These are phyloP conservation scores for Suillus discolor DNA, from an alignment of 768 basidiomycete genomes.

Conservation along the genomic window DNA sequence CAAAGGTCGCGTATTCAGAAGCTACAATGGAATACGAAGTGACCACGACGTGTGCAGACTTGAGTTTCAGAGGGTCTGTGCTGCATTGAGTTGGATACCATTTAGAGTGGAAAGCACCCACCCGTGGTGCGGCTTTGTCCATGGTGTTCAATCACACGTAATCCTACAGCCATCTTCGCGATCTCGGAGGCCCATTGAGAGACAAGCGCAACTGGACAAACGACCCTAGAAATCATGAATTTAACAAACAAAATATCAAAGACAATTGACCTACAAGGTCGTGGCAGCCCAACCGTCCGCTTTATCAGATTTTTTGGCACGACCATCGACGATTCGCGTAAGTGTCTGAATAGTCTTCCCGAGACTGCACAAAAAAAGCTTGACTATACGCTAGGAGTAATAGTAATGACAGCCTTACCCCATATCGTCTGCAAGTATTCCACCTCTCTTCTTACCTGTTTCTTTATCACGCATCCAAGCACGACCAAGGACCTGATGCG, in stretches of 20 bases:
- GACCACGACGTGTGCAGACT: slow-evolving; percentile 69
- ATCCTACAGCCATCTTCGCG: slow-evolving; percentile 61
- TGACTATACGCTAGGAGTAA: background rate
- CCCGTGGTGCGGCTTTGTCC: slow-evolving; percentile 73
- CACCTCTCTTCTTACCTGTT: slow-evolving; percentile 74
- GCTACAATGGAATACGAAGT: slow-evolving; percentile 88
- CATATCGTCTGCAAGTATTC: slow-evolving; percentile 93
- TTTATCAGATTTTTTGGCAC: slow-evolving; percentile 67
- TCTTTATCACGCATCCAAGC: slow-evolving; percentile 90
- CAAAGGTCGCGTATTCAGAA: slow-evolving; percentile 69
- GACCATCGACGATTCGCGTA: slow-evolving; percentile 82
- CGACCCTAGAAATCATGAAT: slow-evolving; percentile 53
- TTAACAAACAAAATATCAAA: background rate
- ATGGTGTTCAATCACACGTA: slow-evolving; percentile 83
- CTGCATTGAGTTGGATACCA: slow-evolving; percentile 2
- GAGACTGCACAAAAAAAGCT: slow-evolving; percentile 43
- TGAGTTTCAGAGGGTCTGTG: slow-evolving; percentile 56
- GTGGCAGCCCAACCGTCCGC: slow-evolving; percentile 70
- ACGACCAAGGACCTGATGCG: slow-evolving; percentile 87
- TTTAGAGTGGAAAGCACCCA: slow-evolving; percentile 31
- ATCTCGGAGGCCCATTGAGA: slow-evolving; percentile 92
- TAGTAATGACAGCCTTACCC: slow-evolving; percentile 47
- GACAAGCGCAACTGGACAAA: slow-evolving; percentile 86
- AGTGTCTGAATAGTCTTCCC: slow-evolving; percentile 94
- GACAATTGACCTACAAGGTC: slow-evolving; percentile 58